Evolutionary conservation across 371 early-diverging fungal species (phyloP), one percentile per base, ranked within the genome.

Genomic region (Saksenaea oblongispora): DNA sequence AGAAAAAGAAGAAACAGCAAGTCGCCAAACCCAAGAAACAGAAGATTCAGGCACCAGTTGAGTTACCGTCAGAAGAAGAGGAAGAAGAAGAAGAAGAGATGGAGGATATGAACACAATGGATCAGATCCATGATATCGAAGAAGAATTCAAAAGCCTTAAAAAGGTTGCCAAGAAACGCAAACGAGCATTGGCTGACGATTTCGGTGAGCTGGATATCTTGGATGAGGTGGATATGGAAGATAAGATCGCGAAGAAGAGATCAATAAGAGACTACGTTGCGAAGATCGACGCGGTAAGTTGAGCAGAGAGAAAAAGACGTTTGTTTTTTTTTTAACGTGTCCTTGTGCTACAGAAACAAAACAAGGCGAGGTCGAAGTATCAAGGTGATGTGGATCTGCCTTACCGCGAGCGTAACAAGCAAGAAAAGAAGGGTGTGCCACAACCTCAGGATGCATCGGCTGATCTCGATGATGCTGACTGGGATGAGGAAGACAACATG

Each of bases 361-460:
- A 72, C 27, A 83, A 84, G 63, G 56, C 67, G 56, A 54, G 74
- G 56, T 70, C 78, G 61, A 83, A 78, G 51, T 80, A 85, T 51
- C 83, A 86, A 34, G 93, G 92, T 69, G 92, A 93, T 74, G 63
- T 73, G 18, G 93, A 93, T 78, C 71, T 92, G 55, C 92, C 93
- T 42, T 92, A 93, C 77, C 89, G 81, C 67, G 84, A 84, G 36
- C 70, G 83, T 57, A 66, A 73, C 39, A 78, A 78, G 53, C 72
- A 76, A 31, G 78, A 83, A 22, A 82, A 82, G 69, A 84, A 83
- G n/a, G 87, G 83, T 58, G 85, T 83, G 58, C 70, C 74, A 14
- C 85, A 85, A 31, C 87, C 86, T 26, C 61, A 76, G 61, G 86
- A 84, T 34, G 72, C 75, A 62, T 84, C 83, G 9, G 80, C 86